Evolutionary conservation across 169 alveolate genomes (phyloP).

Genomic region (Miamiensis avidus): DNA sequence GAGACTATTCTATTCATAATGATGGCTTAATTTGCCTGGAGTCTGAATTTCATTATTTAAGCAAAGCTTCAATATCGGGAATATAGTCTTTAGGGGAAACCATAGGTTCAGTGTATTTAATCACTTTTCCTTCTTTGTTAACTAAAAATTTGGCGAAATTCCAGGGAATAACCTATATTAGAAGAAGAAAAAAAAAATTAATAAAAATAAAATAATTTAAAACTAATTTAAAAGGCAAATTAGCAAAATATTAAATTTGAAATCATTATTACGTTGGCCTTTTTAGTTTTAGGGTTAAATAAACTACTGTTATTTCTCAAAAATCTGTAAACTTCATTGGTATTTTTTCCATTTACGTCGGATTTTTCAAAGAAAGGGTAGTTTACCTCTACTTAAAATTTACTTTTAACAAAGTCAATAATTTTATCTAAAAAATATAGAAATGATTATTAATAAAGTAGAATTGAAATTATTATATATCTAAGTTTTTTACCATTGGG

Average conservation of each 20-base stretch:
- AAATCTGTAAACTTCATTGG: slow-evolving; percentile 59
- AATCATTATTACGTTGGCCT: slow-evolving; percentile 33
- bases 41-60: too few species aligned
- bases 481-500: slow-evolving; percentile 3
- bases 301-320: slow-evolving; percentile 50
- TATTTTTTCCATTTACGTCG: slow-evolving; percentile 50
- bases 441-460: too few species aligned
- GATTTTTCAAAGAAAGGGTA: slow-evolving; percentile 46
- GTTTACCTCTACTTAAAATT: background rate
- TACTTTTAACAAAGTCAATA: slow-evolving; percentile 4
- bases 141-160: slow-evolving; percentile 68
- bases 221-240: too few species aligned
- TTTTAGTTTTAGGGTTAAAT: slow-evolving; percentile 9
- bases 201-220: too few species aligned
- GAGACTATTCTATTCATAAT: too few species aligned
- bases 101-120: slow-evolving; percentile 16
- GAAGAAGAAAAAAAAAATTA: too few species aligned
- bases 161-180: slow-evolving; percentile 57
- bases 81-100: slow-evolving; percentile 17
- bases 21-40: too few species aligned
- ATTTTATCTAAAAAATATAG: background rate
- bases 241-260: too few species aligned
- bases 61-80: slow-evolving; percentile 18
- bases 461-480: too few species aligned
- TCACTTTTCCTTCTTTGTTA: slow-evolving; percentile 45